Conservation (phyloP, 495 filamentous ascomycete genomes). For the Penicillium subrubescens region DNA sequence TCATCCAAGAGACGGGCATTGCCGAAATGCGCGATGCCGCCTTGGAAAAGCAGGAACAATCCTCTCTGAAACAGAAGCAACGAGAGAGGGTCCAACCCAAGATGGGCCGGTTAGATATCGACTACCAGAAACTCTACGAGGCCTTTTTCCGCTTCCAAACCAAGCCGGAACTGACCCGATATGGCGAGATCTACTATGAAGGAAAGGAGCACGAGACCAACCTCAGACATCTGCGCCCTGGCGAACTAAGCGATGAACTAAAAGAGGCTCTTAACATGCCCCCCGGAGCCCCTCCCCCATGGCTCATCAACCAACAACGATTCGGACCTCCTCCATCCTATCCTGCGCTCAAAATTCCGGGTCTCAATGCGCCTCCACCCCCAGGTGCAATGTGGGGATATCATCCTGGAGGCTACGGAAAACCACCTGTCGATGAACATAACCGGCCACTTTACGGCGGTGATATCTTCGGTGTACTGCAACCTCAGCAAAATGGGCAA, state of each 20-base stretch:
- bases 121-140: constrained; percentile 97
- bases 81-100: constrained; percentile 92
- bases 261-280: constrained; percentile 94
- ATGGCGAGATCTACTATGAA: constrained; percentile 97
- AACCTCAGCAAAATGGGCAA: constrained; percentile 60
- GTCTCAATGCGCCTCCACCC: constrained; percentile 92
- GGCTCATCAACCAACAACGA: constrained; percentile 95
- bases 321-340: constrained; percentile 93
- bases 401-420: constrained; percentile 92
- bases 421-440: constrained; percentile 90
- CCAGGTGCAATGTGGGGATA: constrained; percentile 96
- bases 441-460: constrained; percentile 89
- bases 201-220: constrained; percentile 99
- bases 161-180: constrained; percentile 90
- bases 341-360: constrained; percentile 87
- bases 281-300: constrained; percentile 90
- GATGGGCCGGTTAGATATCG: constrained; percentile 96
- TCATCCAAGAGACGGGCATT: constrained; percentile 97
- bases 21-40: constrained; percentile 97
- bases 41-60: constrained; percentile 90
- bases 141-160: constrained; percentile 97
- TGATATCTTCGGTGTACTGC: constrained; percentile 86
- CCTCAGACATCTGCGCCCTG: constrained; percentile 82
- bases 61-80: constrained; percentile 91
- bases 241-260: constrained; percentile 85